Base-by-base conservation (phyloP, 75 land plant genomes). In the Selaginella tamariscina region DNA sequence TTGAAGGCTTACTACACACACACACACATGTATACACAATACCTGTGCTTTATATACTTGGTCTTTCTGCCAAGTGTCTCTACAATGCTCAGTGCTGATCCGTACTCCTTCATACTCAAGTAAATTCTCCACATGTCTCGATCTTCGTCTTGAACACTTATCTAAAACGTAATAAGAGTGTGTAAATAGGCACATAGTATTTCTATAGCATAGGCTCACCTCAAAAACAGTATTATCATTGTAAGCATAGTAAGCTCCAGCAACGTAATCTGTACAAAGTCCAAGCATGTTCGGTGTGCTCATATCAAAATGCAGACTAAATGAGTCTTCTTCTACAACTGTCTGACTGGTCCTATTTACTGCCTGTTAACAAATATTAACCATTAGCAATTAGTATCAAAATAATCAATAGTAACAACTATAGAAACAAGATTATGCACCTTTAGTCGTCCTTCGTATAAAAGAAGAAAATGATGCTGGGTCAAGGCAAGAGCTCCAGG, bases 111-210 rank as follows among this genome's bases (percentile, higher is more conserved):
- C 82, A 87, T 66, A 65, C 83, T 80, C 28, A 90, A 69, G 67
- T 90, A 85, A 1, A 90, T 88, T 68, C 82, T 77, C 98, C 98
- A 94, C 98, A 94, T 94, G 69, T 94, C 91, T 59, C 86, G 82
- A 15, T 88, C 91, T 77, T 94, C 98, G 73, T 94, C 98, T 57
- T 82, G 80, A 56, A 85, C 84, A 26, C 86, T 85, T 27, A 94
- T 93, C 98, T 93, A 74, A 11, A 65, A 56, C 13, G 5, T 29
- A 2, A 56, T 0, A 21, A 1, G 1, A 24, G 20, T 0, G 55
- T 9, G 49, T 5, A 39, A 39, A 5, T 5, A 39, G 15, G 15
- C 23, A 24, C 18, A 27, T 26, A 24, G 5, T 11, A 32, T 33
- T 5, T n/a, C n/a, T n/a, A n/a, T n/a, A n/a, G n/a, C n/a, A n/a